Evolutionary conservation across 2,329 filamentous ascomycete species (phyloP), one percentile per base, ranked within the genome.

Genomic region (Dendryphion nanum): DNA sequence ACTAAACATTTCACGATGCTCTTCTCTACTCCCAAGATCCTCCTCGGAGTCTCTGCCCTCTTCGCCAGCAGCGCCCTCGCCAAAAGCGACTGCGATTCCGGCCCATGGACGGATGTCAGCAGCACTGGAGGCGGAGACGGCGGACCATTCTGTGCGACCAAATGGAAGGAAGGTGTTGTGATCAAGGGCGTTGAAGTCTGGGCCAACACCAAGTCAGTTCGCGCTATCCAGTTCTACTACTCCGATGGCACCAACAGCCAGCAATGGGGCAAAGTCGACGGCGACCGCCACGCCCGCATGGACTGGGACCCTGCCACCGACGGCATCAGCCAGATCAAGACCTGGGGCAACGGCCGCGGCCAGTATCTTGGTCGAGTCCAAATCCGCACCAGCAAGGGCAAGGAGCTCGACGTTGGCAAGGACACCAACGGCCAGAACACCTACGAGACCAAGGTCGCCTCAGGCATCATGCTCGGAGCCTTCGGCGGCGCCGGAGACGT

Each of bases 361-460:
- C 14, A 41, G 26, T 34, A 20, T 20, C 30, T 47, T 7, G 49
- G 49, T 16, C 39, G 45, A 7, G 26, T 53, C 4, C 40, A 41
- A 16, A 44, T 50, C 18, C 41, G 41, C 16, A 40, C 43, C 10
- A 41, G 38, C 23, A 37, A 29, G 5, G 47, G 45, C 5, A 35
- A 33, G 13, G 41, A 48, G 36, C 41, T 50, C 20, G 42, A 49
- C 17, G 41, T 53, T 29, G 49, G 49, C 32, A 53, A 52, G 19
- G 32, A 48, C 20, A 42, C 32, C 6, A 29, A 36, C 21, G 41
- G 40, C 14, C 47, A 53, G 30, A 28, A 41, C 14, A 33, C 36
- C 2, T 52, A 34, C 23, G 45, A 50, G 28, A 38, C 35, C 8
- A 31, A 45, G 4, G 41, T 46, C 2, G 35, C 33, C 12, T 47